phyloP scores from a whole-genome alignment of 371 early-diverging fungal genomes.

The Aphelidium insulamus region DNA sequence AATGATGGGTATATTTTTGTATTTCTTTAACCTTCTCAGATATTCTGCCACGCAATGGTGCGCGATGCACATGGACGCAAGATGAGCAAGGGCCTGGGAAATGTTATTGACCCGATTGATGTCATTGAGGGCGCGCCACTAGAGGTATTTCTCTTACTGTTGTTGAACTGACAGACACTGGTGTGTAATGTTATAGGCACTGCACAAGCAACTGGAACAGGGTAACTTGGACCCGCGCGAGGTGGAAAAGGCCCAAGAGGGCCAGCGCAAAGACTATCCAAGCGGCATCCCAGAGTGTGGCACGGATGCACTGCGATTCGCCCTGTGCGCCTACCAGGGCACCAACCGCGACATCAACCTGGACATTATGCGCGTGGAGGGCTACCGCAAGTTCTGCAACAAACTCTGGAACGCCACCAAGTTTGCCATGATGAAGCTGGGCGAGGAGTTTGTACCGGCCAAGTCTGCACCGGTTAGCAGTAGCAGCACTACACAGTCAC shows the following conservation, averaged over 20 bases:
- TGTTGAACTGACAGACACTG: too few relatives aligned
- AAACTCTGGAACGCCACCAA: slow-evolving; percentile 98
- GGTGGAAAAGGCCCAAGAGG: slow-evolving; percentile 59
- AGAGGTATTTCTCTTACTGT: too few relatives aligned
- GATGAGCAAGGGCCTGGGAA: slow-evolving; percentile 97
- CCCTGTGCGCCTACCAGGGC: slow-evolving; percentile 80
- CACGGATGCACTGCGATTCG: slow-evolving; percentile 96
- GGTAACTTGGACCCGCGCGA: slow-evolving; percentile 92
- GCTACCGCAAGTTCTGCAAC: slow-evolving; percentile 98
- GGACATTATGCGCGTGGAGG: slow-evolving; percentile 89
- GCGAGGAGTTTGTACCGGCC: slow-evolving; percentile 48
- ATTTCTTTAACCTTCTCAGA: slow-evolving; percentile 6
- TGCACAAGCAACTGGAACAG: slow-evolving; percentile 49
- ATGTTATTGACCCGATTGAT: slow-evolving; percentile 97
- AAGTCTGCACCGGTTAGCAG: slow-evolving; percentile 16
- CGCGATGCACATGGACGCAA: slow-evolving; percentile 99
- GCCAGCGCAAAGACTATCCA: slow-evolving; percentile 85
- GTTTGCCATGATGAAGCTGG: slow-evolving; percentile 80
- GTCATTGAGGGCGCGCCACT: slow-evolving; percentile 88
- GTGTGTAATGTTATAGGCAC: slow-evolving; percentile 17
- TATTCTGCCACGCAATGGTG: slow-evolving; percentile 96
- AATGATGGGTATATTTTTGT: neutral
- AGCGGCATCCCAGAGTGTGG: slow-evolving; percentile 98
- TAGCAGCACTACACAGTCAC: slow-evolving; percentile 26
- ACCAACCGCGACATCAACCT: slow-evolving; percentile 89